Evolutionary conservation across 805 yeast genomes (phyloP), one percentile per base, ranked within the genome.

Genomic region (Pichia occidentalis): DNA sequence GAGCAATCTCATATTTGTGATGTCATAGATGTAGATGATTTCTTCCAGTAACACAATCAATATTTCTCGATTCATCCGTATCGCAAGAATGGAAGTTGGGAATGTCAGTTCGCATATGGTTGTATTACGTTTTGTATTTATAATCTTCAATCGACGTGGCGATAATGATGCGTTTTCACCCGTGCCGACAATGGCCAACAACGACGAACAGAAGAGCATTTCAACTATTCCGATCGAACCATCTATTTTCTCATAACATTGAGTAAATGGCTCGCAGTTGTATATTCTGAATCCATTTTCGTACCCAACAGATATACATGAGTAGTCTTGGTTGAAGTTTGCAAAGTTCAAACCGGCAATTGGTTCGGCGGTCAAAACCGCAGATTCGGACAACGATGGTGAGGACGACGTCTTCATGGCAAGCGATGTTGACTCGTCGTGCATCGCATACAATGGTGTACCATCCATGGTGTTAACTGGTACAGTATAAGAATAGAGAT

Each of bases 71-170:
- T 92, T 90, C 67, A 90, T 72, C 48, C 77, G 76, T 17, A 90
- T 80, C 24, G 82, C 77, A 24, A 84, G 63, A 8, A 90, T 81
- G 5, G 80, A 67, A 3, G 86, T 78, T 1, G 96, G 94, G 57
- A 90, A 90, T 1, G 94, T 80, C 49, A 90, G 64, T 53, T 90
- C 97, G 60, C 97, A 90, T 16, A 90, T 86, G 1, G 76, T 72
- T 3, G 83, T 57, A 32, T 59, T 60, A 57, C 59, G 71, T 58
- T 85, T 85, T 2, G 95, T 85, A 60, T 90, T 92, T 39, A 90
- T 68, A 40, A 90, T 77, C 53, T 79, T 80, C 44, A 90, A 68
- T 45, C 90, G 71, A 44, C 97, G 68, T n/a, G 97, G 96, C 10
- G 86, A 79, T 13, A 80, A 65, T 1, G 70, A 53, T 5, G 84